Conservation (phyloP, 345 rosid genomes). For the Boechera stricta region DNA sequence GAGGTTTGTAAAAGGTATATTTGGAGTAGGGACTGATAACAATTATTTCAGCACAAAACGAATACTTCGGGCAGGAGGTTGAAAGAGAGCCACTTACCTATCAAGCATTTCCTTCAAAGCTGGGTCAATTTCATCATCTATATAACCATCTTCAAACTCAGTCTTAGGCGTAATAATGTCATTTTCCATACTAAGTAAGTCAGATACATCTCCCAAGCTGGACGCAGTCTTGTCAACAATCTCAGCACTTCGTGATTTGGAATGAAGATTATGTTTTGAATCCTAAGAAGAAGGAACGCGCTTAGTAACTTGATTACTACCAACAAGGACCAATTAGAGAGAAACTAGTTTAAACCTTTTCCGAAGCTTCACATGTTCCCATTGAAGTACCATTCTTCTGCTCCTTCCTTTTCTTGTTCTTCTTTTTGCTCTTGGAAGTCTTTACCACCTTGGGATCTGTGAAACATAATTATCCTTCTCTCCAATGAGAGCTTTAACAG, state of each 20-base stretch:
- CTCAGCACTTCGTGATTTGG: slow-evolving; percentile 48
- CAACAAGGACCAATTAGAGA: slow-evolving; percentile 31
- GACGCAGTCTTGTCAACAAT: slow-evolving; percentile 44
- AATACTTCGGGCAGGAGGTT: slow-evolving; percentile 5
- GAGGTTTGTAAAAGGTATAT: slow-evolving; percentile 1
- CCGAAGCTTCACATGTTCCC: slow-evolving; percentile 42
- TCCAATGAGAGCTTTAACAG: slow-evolving; percentile 40
- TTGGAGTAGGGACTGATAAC: slow-evolving; percentile 2
- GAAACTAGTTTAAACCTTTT: slow-evolving; percentile 52
- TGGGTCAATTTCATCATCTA: slow-evolving; percentile 92
- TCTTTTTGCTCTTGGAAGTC: slow-evolving; percentile 73
- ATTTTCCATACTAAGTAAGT: slow-evolving; percentile 50
- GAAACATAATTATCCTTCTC: slow-evolving; percentile 32
- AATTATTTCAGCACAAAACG: neutral
- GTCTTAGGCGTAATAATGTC: slow-evolving; percentile 53
- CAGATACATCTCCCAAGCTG: slow-evolving; percentile 52
- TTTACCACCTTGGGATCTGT: slow-evolving; percentile 72
- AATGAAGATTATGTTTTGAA: slow-evolving; percentile 44
- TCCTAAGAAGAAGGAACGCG: slow-evolving; percentile 52
- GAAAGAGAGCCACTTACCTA: slow-evolving; percentile 53
- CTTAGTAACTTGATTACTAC: slow-evolving; percentile 34
- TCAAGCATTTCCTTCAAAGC: slow-evolving; percentile 84
- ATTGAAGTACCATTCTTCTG: slow-evolving; percentile 47
- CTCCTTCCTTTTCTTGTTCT: slow-evolving; percentile 68
- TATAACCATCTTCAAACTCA: slow-evolving; percentile 71